Percentiles rank a stretch among this genome's conserved stretches.
Evolutionary conservation across 805 yeast genomes (phyloP).

Genomic region (Candida peoriensis): DNA sequence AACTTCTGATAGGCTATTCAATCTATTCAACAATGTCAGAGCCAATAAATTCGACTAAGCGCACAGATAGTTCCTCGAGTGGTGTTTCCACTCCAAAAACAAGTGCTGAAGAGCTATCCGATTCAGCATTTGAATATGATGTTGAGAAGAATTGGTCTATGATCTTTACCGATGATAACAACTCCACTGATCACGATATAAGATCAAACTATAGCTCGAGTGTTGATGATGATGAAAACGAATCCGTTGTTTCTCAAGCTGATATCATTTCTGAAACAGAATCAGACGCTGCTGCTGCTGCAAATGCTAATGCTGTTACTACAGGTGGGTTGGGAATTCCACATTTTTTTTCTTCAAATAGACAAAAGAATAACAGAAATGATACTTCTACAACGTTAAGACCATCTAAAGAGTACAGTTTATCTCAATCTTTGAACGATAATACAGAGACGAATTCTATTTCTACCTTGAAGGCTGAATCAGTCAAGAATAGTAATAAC

Average conservation of each 20-base stretch:
- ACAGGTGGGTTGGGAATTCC: too few species aligned
- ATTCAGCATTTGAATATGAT: slow-evolving; percentile 16
- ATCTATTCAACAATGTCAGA: too few species aligned
- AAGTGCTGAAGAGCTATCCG: slow-evolving; percentile 6
- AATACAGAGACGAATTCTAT: slow-evolving; percentile 1
- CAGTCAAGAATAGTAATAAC: too few species aligned
- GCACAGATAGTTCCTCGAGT: too few species aligned
- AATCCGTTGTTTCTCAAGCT: not conserved
- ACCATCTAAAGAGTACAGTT: not conserved
- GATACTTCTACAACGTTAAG: not conserved
- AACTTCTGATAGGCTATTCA: too few species aligned
- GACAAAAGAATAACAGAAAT: not conserved
- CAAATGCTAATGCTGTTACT: not conserved
- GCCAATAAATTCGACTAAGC: too few species aligned
- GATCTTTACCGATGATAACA: slow-evolving; percentile 25
- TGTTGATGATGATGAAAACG: slow-evolving; percentile 10
- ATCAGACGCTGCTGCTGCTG: slow-evolving; percentile 6
- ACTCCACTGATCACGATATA: slow-evolving; percentile 23
- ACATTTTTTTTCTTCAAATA: not conserved
- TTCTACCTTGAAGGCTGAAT: slow-evolving; percentile 10
- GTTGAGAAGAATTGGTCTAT: slow-evolving; percentile 24
- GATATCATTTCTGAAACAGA: slow-evolving; percentile 18
- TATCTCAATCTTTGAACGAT: not conserved
- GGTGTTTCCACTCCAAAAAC: slow-evolving; percentile 3
- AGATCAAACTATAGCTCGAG: slow-evolving; percentile 20